Percentiles rank a stretch among this genome's conserved stretches.
Evolutionary conservation across 352 stramenopile genomes (phyloP).

Genomic region (Poterioochromonas sp.): DNA sequence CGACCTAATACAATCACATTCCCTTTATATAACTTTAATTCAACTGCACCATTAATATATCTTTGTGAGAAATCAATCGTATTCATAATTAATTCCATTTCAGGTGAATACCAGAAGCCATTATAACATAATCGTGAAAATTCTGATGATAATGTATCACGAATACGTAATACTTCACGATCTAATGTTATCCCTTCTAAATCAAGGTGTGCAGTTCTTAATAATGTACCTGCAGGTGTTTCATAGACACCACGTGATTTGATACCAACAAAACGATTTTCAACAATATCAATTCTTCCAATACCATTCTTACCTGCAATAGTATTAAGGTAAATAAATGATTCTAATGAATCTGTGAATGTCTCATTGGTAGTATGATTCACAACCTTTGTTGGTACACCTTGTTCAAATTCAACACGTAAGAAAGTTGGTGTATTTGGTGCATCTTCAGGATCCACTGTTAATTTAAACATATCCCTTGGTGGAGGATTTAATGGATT

Average conservation of each 20-base stretch:
- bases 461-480: constrained; percentile 97
- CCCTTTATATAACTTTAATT: constrained; percentile 94
- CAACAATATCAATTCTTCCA: constrained; percentile 96
- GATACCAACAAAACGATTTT: constrained; percentile 99
- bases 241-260: constrained; percentile 98
- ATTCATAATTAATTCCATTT: constrained; percentile 95
- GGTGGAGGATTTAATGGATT: constrained; percentile 80
- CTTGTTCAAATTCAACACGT: constrained; percentile 86
- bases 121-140: constrained; percentile 97
- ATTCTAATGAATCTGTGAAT: constrained; percentile 79
- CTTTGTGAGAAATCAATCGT: constrained; percentile 85
- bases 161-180: constrained; percentile 67
- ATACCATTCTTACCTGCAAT: constrained; percentile 90
- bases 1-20: constrained; percentile 87
- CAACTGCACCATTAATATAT: constrained; percentile 83
- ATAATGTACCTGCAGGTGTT: constrained; percentile 87
- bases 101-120: constrained; percentile 97
- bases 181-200: constrained; percentile 93
- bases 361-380: constrained; percentile 73
- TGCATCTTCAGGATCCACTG: constrained; percentile 80
- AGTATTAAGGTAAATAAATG: constrained; percentile 95
- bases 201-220: constrained; percentile 61
- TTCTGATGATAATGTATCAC: constrained; percentile 81
- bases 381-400: constrained; percentile 79
- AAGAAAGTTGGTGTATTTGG: constrained; percentile 63